These are phyloP conservation scores for Tuber calosporum DNA, from an alignment of 495 filamentous ascomycete genomes.

Conservation along the genomic window DNA sequence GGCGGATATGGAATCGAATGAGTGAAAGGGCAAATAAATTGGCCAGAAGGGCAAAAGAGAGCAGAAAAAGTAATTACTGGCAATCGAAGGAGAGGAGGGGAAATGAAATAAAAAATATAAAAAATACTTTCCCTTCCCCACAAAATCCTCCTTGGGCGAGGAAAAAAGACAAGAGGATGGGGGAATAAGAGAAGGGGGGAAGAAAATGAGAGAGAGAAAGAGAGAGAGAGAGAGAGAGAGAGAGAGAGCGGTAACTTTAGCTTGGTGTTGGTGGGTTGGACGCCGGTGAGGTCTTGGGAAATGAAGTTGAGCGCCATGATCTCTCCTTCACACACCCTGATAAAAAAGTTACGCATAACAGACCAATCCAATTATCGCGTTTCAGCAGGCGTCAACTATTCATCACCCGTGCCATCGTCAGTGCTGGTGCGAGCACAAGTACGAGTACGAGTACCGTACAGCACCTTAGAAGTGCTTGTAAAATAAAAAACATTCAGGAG, in stretches of 20 bases:
- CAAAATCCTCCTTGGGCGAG: background rate
- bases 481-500: background rate
- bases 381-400: background rate
- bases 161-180: slow-evolving; percentile 6
- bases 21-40: slow-evolving; percentile 2
- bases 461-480: too few relatives aligned
- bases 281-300: slow-evolving; percentile 29
- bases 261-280: slow-evolving; percentile 23
- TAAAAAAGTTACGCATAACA: background rate
- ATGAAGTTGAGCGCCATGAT: slow-evolving; percentile 36
- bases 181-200: slow-evolving; percentile 1
- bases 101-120: background rate
- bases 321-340: background rate
- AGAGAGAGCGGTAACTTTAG: slow-evolving; percentile 16
- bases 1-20: background rate
- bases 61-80: background rate
- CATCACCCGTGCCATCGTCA: background rate
- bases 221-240: slow-evolving; percentile 7
- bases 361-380: background rate
- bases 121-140: background rate
- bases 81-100: background rate
- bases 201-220: slow-evolving; percentile 26
- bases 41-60: background rate
- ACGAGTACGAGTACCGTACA: too few relatives aligned
- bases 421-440: too few relatives aligned